These are phyloP conservation scores for Apophysomyces elegans DNA, from an alignment of 371 early-diverging fungal genomes.

Conservation along the genomic window DNA sequence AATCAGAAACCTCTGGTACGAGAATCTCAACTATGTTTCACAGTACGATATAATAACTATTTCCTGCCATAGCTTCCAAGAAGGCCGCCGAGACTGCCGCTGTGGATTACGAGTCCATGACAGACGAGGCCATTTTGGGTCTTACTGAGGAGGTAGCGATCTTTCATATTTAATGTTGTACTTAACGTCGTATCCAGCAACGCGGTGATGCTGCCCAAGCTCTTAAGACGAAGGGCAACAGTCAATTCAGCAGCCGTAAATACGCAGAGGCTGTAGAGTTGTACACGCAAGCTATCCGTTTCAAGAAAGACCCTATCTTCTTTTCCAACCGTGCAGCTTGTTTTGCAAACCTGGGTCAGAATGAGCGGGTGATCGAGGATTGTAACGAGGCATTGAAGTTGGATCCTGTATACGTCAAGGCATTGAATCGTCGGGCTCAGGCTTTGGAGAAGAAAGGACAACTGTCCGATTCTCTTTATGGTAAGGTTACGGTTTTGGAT, in stretches of 20 bases:
- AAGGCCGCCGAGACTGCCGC: constrained; percentile 31
- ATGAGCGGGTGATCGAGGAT: constrained; percentile 76
- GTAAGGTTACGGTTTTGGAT: constrained; percentile 26
- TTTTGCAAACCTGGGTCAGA: constrained; percentile 72
- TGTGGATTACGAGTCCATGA: constrained; percentile 55
- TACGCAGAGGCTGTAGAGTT: constrained; percentile 85
- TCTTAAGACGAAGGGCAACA: constrained; percentile 90
- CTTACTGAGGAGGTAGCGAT: constrained; percentile 55
- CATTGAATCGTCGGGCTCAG: constrained; percentile 83
- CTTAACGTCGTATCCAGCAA: constrained; percentile 40
- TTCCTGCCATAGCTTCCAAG: constrained; percentile 18
- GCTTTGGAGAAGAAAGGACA: constrained; percentile 74
- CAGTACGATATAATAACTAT: background rate
- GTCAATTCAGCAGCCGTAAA: constrained; percentile 79
- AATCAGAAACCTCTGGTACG: constrained; percentile 23
- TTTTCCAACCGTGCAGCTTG: constrained; percentile 96
- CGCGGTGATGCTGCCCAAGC: constrained; percentile 68
- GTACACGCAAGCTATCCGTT: constrained; percentile 88
- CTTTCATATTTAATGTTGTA: background rate
- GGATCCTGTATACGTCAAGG: constrained; percentile 83
- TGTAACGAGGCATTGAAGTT: constrained; percentile 72
- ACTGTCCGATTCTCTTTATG: constrained; percentile 81
- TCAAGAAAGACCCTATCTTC: constrained; percentile 80
- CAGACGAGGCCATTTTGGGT: constrained; percentile 61
- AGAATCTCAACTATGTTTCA: background rate